Conservation (phyloP, 805 yeast genomes). For the Sungouiozyma intestinalis region DNA sequence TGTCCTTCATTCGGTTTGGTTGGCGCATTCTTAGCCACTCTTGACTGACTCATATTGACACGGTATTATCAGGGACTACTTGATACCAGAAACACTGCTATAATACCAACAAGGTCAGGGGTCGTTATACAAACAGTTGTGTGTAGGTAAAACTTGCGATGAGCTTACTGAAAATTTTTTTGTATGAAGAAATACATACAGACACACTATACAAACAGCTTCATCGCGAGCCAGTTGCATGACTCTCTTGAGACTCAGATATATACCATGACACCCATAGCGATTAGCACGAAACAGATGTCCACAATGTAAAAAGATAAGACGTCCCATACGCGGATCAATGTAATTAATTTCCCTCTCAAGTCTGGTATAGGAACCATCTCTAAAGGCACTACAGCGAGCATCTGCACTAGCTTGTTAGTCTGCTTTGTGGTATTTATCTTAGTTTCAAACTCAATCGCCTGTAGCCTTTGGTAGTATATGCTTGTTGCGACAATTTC, state of each 20-base stretch:
- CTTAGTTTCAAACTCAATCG: slow-evolving; percentile 18
- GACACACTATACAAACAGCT: neutral
- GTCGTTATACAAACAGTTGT: no score
- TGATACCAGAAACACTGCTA: no score
- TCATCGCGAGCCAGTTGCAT: no score
- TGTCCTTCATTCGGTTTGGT: slow-evolving; percentile 21
- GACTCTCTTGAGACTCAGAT: no score
- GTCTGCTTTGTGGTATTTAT: slow-evolving; percentile 20
- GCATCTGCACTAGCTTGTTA: slow-evolving; percentile 22
- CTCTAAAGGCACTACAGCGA: slow-evolving; percentile 28
- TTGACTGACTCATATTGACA: neutral
- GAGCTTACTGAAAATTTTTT: neutral
- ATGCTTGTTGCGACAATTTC: slow-evolving; percentile 27
- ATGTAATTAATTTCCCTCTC: slow-evolving; percentile 18
- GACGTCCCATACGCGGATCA: slow-evolving; percentile 27
- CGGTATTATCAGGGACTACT: neutral
- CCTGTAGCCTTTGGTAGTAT: slow-evolving; percentile 22
- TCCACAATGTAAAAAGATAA: slow-evolving; percentile 26
- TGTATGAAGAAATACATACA: neutral
- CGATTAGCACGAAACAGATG: slow-evolving; percentile 24
- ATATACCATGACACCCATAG: slow-evolving; percentile 21
- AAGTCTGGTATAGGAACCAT: slow-evolving; percentile 23
- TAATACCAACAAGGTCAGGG: no score
- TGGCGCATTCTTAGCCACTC: slow-evolving; percentile 1
- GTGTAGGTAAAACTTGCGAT: neutral